Base-by-base conservation (phyloP, 2,329 filamentous ascomycete genomes). In the Didymella keratinophila region DNA sequence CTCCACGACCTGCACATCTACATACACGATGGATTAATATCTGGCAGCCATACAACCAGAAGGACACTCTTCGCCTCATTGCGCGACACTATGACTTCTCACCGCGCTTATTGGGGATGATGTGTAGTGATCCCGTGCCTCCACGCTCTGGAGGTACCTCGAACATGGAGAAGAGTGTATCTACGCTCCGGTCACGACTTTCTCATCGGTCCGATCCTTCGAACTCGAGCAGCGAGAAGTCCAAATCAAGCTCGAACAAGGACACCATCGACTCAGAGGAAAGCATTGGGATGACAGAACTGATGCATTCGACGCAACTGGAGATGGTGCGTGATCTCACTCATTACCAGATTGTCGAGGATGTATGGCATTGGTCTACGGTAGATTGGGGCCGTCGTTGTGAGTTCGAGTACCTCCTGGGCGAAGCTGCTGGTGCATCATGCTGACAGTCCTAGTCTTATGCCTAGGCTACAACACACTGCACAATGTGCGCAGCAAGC, bases 1-100 rank as follows among this genome's bases (percentile, higher is more conserved):
- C 68, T 8, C 71, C 83, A 67, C 78, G 81, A 56, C 80, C 83
- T 2, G 76, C 75, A 39, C 80, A 78, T 47, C 76, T 82, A 44
- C 82, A 80, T 59, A 87, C 89, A 4, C 82, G 89, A 73, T 93
- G 90, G 90, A 91, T 92, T 65, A 91, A 92, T 62, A 83, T 93
- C 25, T 93, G 89, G 87, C 82, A 85, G 45, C 89, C 89, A 0
- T 84, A 86, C 66, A 74, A 76, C 18, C 88, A 92, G 66, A 79
- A 78, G 34, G 79, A 84, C 3, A 70, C 84, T 10, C 80, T 92
- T 43, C 79, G 80, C 64, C 77, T 81, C 18, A 39, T 92, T 23
- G 87, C 85, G 16, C 78, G 79, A 34, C 80, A 84, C 48, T 93
- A 92, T 71, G 84, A 85, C 44, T 89, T 93, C 65, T 91, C 90